Percentiles rank a stretch among this genome's conserved stretches.
phyloP scores from a whole-genome alignment of 2,329 filamentous ascomycete species.

The Albifimbria verrucaria region DNA sequence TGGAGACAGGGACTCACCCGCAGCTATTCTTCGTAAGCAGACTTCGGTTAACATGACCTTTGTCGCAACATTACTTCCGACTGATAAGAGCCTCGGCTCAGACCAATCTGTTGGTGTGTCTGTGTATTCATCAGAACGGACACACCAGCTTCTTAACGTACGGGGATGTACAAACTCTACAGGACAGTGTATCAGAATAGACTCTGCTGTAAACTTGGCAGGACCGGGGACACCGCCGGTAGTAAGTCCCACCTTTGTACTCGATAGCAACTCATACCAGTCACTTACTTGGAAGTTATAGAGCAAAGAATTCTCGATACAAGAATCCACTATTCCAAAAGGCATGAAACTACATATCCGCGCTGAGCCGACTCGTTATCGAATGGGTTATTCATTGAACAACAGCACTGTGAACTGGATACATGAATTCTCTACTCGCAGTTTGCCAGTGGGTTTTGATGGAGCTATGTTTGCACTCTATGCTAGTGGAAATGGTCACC shows the following conservation, averaged over 20 bases:
- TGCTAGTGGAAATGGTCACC: slow-evolving; percentile 16
- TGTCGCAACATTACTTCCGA: slow-evolving; percentile 14
- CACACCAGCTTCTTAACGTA: slow-evolving; percentile 23
- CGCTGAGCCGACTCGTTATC: slow-evolving; percentile 16
- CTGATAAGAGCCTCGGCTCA: slow-evolving; percentile 10
- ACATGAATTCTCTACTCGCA: slow-evolving; percentile 10
- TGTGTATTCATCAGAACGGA: slow-evolving; percentile 20
- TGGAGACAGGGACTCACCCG: slow-evolving; percentile 24
- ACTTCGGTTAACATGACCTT: slow-evolving; percentile 27
- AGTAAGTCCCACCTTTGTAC: slow-evolving; percentile 1
- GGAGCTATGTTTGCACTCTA: slow-evolving; percentile 20
- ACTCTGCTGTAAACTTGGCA: slow-evolving; percentile 6
- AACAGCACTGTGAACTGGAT: slow-evolving; percentile 10
- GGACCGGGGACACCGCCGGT: slow-evolving; percentile 9
- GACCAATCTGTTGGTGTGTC: slow-evolving; percentile 22
- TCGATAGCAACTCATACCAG: background rate
- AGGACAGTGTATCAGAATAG: slow-evolving; percentile 16
- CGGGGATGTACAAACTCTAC: slow-evolving; percentile 18
- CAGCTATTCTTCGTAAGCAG: slow-evolving; percentile 24
- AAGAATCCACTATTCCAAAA: slow-evolving; percentile 5
- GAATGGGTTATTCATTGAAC: slow-evolving; percentile 16
- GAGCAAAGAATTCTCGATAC: slow-evolving; percentile 7
- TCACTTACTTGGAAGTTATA: background rate
- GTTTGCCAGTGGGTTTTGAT: slow-evolving; percentile 14
- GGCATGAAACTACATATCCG: slow-evolving; percentile 16